Evolutionary conservation across 2,329 filamentous ascomycete species (phyloP).

Genomic region (Pseudophaeomoniella oleicola): DNA sequence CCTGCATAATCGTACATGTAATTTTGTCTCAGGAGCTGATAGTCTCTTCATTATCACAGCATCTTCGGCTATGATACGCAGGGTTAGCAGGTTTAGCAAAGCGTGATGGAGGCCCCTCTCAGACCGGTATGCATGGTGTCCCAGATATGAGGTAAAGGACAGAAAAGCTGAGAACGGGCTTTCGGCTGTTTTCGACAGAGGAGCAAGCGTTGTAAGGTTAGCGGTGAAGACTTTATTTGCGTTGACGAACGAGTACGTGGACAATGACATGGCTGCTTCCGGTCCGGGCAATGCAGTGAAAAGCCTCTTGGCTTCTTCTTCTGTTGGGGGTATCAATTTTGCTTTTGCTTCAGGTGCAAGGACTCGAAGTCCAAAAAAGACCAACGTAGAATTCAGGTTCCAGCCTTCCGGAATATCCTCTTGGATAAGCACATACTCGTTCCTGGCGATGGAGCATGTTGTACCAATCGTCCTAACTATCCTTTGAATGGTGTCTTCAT

Average conservation of each 20-base stretch:
- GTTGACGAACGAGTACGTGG: constrained; percentile 84
- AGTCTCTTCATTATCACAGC: constrained; percentile 66
- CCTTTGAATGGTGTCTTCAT: constrained; percentile 71
- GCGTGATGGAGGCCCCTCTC: constrained; percentile 66
- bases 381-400: constrained; percentile 67
- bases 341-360: constrained; percentile 56
- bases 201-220: constrained; percentile 51
- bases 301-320: constrained; percentile 67
- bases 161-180: constrained; percentile 68
- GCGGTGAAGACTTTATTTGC: constrained; percentile 93
- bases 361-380: constrained; percentile 68
- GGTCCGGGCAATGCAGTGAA: constrained; percentile 68
- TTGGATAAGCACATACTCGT: constrained; percentile 70
- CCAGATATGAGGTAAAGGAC: constrained; percentile 79
- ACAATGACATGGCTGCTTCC: constrained; percentile 65
- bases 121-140: constrained; percentile 85
- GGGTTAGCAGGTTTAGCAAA: constrained; percentile 68
- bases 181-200: constrained; percentile 23
- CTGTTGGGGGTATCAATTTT: constrained; percentile 45
- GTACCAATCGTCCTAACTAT: constrained; percentile 64
- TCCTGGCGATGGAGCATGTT: constrained; percentile 53
- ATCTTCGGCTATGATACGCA: constrained; percentile 81
- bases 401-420: constrained; percentile 85
- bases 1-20: constrained; percentile 67
- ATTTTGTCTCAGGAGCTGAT: constrained; percentile 63